Conservation (phyloP, 75 land plant species). For the Sequoiadendron giganteum region DNA sequence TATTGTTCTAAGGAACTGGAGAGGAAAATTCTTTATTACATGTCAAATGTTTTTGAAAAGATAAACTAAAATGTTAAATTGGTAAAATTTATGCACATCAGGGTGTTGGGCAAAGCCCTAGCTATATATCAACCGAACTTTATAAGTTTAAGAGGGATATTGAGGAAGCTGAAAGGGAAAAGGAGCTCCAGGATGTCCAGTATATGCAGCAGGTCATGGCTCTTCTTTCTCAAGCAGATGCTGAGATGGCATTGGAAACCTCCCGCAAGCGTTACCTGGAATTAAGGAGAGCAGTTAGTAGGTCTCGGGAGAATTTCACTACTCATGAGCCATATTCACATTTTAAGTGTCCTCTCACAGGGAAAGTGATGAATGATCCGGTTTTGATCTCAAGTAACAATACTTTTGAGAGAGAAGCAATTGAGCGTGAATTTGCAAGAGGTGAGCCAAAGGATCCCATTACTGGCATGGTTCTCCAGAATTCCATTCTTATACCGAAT, state of each 20-base stretch:
- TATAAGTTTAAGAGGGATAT: slow-evolving; percentile 26
- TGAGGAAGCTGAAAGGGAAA: slow-evolving; percentile 16
- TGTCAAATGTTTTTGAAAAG: background rate
- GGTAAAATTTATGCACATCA: background rate
- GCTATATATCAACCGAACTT: slow-evolving; percentile 26
- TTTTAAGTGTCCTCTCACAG: slow-evolving; percentile 24
- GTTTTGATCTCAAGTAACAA: slow-evolving; percentile 14
- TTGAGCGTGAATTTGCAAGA: slow-evolving; percentile 12
- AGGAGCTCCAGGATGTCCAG: slow-evolving; percentile 19
- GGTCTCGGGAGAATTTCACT: background rate
- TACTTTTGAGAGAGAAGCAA: slow-evolving; percentile 24
- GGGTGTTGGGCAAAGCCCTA: slow-evolving; percentile 20
- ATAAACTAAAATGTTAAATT: background rate
- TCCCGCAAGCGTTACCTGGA: slow-evolving; percentile 14
- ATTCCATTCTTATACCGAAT: slow-evolving; percentile 18
- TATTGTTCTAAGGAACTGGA: background rate
- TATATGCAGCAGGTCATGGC: slow-evolving; percentile 32
- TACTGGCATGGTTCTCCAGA: slow-evolving; percentile 20
- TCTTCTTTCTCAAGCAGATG: slow-evolving; percentile 34
- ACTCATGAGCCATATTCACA: slow-evolving; percentile 13
- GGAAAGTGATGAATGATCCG: slow-evolving; percentile 26
- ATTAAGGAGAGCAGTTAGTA: background rate
- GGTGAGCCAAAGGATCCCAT: slow-evolving; percentile 21
- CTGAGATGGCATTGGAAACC: slow-evolving; percentile 23
- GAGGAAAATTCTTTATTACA: background rate